A percentile compares a stretch with the other conserved stretches of the same genome.
phyloP scores from a whole-genome alignment of 345 rosid species.

The Alliaria petiolata region DNA sequence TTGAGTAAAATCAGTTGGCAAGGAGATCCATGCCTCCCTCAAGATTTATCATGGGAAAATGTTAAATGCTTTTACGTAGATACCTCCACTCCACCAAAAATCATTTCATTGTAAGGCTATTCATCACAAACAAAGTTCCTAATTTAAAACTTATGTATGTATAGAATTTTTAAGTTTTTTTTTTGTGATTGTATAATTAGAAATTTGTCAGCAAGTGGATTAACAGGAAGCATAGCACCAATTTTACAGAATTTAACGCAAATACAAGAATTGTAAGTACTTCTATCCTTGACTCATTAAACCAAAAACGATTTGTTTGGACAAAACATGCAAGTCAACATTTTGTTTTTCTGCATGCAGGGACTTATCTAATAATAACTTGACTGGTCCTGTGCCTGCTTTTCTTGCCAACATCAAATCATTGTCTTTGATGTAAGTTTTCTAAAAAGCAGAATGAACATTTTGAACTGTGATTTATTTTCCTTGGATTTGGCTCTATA shows the following conservation, averaged over 20 bases:
- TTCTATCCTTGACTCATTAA: neutral
- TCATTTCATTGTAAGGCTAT: neutral
- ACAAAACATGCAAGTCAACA: neutral
- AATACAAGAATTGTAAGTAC: conserved; percentile 34
- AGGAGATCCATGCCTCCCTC: neutral
- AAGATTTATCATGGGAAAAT: neutral
- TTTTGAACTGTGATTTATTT: neutral
- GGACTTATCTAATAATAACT: conserved; percentile 44
- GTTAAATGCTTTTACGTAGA: neutral
- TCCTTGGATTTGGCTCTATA: neutral
- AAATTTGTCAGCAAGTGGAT: conserved; percentile 30
- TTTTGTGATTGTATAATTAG: neutral
- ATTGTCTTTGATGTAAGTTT: conserved; percentile 43
- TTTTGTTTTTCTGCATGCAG: conserved; percentile 20
- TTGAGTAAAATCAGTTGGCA: neutral
- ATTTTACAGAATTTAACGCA: conserved; percentile 20
- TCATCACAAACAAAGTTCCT: neutral
- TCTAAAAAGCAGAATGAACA: neutral
- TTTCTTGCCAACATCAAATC: conserved; percentile 34
- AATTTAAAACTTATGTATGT: neutral
- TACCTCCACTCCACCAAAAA: neutral
- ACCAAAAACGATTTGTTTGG: neutral
- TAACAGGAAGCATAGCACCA: conserved; percentile 20
- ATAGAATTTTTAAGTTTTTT: neutral
- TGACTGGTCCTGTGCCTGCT: conserved; percentile 39